Percentiles rank a stretch among this genome's conserved stretches.
These are phyloP conservation scores for Cryptomeria japonica DNA, from an alignment of 75 land plant species.

Conservation along the genomic window DNA sequence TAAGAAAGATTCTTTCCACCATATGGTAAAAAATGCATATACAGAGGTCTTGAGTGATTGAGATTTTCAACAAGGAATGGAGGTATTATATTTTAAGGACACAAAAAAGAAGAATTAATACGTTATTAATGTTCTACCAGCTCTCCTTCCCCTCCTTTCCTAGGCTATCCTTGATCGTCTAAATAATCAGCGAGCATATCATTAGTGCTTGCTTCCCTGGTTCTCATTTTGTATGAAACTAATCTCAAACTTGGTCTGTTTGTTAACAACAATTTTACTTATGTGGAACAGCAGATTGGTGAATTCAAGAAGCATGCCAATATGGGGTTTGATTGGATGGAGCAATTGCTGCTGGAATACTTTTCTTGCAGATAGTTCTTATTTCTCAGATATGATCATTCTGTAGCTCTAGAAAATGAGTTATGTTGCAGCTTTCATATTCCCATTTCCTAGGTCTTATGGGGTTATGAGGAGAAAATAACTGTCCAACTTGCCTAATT, in stretches of 20 bases:
- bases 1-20: neutral
- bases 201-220: neutral
- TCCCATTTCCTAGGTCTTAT: neutral
- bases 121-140: neutral
- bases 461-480: neutral
- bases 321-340: too few species aligned
- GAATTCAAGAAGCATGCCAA: too few species aligned
- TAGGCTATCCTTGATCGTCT: neutral
- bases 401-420: neutral
- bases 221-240: neutral
- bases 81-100: too few species aligned
- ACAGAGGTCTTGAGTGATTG: neutral
- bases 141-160: neutral
- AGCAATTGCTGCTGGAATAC: too few species aligned
- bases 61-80: neutral
- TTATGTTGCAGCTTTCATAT: neutral
- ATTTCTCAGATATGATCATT: neutral
- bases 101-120: too few species aligned
- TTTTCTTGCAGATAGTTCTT: too few species aligned
- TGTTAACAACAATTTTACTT: neutral
- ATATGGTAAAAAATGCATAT: neutral
- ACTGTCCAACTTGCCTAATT: neutral
- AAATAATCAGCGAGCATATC: too few species aligned
- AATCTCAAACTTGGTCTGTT: neutral
- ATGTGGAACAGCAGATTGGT: too few species aligned